phyloP scores from a whole-genome alignment of 306 rosid species.

The Comarum palustre region DNA sequence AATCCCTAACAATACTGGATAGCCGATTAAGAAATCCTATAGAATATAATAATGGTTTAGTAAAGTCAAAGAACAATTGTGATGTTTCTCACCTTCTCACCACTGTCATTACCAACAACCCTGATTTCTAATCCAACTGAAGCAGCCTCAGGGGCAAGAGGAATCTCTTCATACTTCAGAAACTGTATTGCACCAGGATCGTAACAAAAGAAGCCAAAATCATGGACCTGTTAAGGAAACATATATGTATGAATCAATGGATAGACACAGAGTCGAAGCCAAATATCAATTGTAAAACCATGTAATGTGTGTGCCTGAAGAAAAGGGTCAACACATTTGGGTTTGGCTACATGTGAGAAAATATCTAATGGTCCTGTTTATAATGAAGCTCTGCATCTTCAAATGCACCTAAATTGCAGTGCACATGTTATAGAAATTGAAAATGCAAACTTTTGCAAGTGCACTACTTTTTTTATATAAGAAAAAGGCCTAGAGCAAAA shows the following conservation, averaged over 20 bases:
- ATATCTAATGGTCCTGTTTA: neutral
- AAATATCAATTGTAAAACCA: neutral
- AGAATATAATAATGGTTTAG: neutral
- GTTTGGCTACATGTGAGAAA: neutral
- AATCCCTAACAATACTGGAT: neutral
- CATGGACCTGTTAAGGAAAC: slow-evolving; percentile 68
- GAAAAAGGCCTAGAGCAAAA: too few species aligned
- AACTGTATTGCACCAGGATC: slow-evolving; percentile 79
- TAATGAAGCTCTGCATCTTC: neutral
- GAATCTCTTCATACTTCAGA: slow-evolving; percentile 80
- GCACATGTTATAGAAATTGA: neutral
- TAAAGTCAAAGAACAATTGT: neutral
- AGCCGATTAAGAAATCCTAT: neutral
- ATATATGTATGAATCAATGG: slow-evolving; percentile 20
- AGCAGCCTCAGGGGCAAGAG: slow-evolving; percentile 87
- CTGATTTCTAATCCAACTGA: slow-evolving; percentile 92
- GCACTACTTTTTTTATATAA: too few species aligned
- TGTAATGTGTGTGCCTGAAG: neutral
- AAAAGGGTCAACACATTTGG: neutral
- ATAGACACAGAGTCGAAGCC: neutral
- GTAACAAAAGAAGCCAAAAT: slow-evolving; percentile 92
- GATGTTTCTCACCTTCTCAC: slow-evolving; percentile 72
- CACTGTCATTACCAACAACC: slow-evolving; percentile 97
- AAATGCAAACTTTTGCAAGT: neutral
- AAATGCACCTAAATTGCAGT: neutral